phyloP scores from a whole-genome alignment of 495 filamentous ascomycete genomes.

The Neurospora sp. region DNA sequence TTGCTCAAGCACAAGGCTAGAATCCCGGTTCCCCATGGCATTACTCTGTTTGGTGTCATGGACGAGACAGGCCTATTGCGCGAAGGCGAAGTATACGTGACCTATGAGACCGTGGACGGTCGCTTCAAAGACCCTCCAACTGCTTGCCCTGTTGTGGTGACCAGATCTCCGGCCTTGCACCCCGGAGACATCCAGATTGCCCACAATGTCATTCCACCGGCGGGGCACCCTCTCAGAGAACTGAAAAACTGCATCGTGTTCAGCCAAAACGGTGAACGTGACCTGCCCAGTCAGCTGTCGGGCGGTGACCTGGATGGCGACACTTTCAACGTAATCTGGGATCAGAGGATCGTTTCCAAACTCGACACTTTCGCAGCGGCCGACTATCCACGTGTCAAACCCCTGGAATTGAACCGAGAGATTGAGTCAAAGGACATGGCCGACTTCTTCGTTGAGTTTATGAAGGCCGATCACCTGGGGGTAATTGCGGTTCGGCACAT shows the following conservation, averaged over 20 bases:
- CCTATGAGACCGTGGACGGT: slow-evolving; percentile 25
- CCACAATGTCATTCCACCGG: slow-evolving; percentile 40
- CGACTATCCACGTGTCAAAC: slow-evolving; percentile 49
- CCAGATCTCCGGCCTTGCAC: slow-evolving; percentile 66
- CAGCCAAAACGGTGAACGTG: slow-evolving; percentile 54
- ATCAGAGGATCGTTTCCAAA: slow-evolving; percentile 33
- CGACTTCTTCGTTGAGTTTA: slow-evolving; percentile 70
- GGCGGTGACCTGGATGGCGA: slow-evolving; percentile 83
- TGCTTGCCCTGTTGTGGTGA: slow-evolving; percentile 38
- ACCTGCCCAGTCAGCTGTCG: slow-evolving; percentile 64
- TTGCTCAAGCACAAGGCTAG: slow-evolving; percentile 66
- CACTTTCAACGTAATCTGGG: slow-evolving; percentile 66
- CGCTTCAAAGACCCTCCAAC: slow-evolving; percentile 14
- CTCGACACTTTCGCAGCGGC: slow-evolving; percentile 41
- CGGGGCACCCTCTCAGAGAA: slow-evolving; percentile 45
- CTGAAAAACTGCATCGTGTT: slow-evolving; percentile 72
- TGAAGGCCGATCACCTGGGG: slow-evolving; percentile 64
- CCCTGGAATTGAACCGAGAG: slow-evolving; percentile 44
- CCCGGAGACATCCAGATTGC: slow-evolving; percentile 69
- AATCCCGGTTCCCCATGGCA: slow-evolving; percentile 57
- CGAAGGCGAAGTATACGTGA: slow-evolving; percentile 55
- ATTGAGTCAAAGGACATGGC: slow-evolving; percentile 55
- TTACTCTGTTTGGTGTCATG: slow-evolving; percentile 70
- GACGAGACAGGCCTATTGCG: slow-evolving; percentile 61
- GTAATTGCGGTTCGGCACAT: slow-evolving; percentile 59